A percentile compares a stretch with the other conserved stretches of the same genome.
These are phyloP conservation scores for Colletotrichum ledebouriae DNA, from an alignment of 2,329 filamentous ascomycete species.

Conservation along the genomic window DNA sequence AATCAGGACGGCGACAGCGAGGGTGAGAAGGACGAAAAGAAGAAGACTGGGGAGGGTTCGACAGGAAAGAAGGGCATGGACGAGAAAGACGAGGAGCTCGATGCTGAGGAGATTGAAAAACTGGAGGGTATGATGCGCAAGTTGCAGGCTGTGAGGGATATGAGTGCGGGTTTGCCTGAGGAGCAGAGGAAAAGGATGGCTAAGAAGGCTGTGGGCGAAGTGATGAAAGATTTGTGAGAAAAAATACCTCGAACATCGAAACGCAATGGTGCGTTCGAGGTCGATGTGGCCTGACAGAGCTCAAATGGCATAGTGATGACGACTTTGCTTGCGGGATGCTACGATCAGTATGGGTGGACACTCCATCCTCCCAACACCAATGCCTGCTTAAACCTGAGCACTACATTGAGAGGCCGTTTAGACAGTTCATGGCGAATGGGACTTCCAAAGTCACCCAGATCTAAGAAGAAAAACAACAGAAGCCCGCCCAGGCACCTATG, in stretches of 20 bases:
- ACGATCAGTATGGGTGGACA: too few relatives aligned
- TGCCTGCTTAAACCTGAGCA: too few relatives aligned
- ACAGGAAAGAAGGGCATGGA: conserved; percentile 12
- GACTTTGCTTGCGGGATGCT: background rate
- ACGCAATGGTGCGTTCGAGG: background rate
- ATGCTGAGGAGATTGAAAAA: conserved; percentile 67
- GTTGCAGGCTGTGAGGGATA: conserved; percentile 72
- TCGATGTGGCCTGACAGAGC: background rate
- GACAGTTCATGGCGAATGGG: too few relatives aligned
- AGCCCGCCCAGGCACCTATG: too few relatives aligned
- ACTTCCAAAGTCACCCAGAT: too few relatives aligned
- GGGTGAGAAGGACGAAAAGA: conserved; percentile 6
- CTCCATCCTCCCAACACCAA: too few relatives aligned
- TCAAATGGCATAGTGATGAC: background rate
- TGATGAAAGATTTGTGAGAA: conserved; percentile 70
- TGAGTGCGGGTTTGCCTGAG: conserved; percentile 70
- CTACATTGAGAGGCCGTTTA: too few relatives aligned
- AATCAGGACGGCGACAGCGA: conserved; percentile 19
- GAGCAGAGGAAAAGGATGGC: conserved; percentile 73
- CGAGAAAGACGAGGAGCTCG: conserved; percentile 48
- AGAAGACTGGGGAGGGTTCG: conserved; percentile 15
- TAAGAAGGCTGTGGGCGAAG: conserved; percentile 71
- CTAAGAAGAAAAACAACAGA: too few relatives aligned
- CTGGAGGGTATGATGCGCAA: conserved; percentile 75
- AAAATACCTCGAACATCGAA: background rate